Evolutionary conservation across 2,329 filamentous ascomycete genomes (phyloP).

Genomic region (Colletotrichum sublineola): DNA sequence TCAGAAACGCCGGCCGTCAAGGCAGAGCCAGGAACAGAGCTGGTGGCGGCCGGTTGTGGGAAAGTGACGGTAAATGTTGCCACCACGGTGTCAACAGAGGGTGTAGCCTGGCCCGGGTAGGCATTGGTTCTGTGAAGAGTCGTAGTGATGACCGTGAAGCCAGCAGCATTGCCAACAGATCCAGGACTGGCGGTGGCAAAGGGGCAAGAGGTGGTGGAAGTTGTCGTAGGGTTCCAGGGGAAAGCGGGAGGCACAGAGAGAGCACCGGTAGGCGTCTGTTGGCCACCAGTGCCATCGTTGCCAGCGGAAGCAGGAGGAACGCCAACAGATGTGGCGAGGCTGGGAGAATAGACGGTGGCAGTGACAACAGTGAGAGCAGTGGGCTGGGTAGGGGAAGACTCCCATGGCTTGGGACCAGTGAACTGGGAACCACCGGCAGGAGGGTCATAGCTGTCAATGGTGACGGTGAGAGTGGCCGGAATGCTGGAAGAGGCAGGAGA

Average conservation of each 20-base stretch:
- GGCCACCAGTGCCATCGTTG: not conserved
- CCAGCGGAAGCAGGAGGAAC: not conserved
- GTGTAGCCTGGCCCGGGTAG: constrained; percentile 8
- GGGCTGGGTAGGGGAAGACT: constrained; percentile 24
- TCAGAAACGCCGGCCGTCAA: not conserved
- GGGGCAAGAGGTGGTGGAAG: constrained; percentile 3
- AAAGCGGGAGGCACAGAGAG: too few relatives aligned
- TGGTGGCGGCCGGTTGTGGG: constrained; percentile 12
- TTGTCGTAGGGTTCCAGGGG: too few relatives aligned
- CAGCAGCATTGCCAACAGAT: constrained; percentile 15
- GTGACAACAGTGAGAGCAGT: constrained; percentile 41
- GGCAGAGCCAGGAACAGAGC: constrained; percentile 9
- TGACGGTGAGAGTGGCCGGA: constrained; percentile 41
- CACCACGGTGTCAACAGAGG: constrained; percentile 23
- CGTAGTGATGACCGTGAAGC: constrained; percentile 36
- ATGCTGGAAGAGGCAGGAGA: constrained; percentile 41
- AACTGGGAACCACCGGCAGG: constrained; percentile 44
- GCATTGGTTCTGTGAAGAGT: constrained; percentile 21
- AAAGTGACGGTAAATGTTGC: constrained; percentile 38
- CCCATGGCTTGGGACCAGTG: constrained; percentile 42
- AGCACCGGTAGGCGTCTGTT: not conserved
- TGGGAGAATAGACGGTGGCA: constrained; percentile 40
- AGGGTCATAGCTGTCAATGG: constrained; percentile 38
- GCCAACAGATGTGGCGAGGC: constrained; percentile 6
- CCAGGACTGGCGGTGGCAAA: constrained; percentile 10